Conservation (phyloP, 257 asterid genomes). For the Fraxinus cuspidata region DNA sequence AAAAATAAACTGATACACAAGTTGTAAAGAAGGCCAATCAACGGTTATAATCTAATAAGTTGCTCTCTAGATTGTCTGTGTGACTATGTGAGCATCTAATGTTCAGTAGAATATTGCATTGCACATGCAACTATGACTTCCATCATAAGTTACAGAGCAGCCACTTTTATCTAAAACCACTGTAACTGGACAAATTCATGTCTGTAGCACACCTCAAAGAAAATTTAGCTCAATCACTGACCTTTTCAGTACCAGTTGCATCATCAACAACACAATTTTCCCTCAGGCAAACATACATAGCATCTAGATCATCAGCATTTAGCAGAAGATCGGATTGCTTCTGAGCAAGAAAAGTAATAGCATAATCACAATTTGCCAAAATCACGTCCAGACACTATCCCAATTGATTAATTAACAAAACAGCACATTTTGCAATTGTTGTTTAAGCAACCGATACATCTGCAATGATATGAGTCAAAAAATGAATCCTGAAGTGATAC, state of each 20-base stretch:
- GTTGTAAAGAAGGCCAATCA: background rate
- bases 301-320: slow-evolving; percentile 99
- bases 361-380: background rate
- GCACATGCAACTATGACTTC: slow-evolving; percentile 2
- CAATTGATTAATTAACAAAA: background rate
- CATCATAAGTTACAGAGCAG: background rate
- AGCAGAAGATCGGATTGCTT: slow-evolving; percentile 96
- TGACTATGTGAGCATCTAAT: background rate
- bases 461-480: slow-evolving; percentile 11
- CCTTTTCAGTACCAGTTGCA: slow-evolving; percentile 45
- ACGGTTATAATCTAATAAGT: background rate
- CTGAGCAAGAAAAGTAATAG: slow-evolving; percentile 42
- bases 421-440: background rate
- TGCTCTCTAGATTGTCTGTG: background rate
- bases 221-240: slow-evolving; percentile 24
- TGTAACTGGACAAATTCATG: background rate
- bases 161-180: background rate
- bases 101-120: background rate
- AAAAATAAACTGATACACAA: background rate
- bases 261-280: slow-evolving; percentile 98
- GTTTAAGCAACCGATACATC: background rate
- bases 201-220: slow-evolving; percentile 1
- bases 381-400: background rate
- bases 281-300: slow-evolving; percentile 98
- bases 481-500: background rate